Evolutionary conservation across 768 basidiomycete species (phyloP), one percentile per base, ranked within the genome.

Genomic region (Tylopilus intermedius): DNA sequence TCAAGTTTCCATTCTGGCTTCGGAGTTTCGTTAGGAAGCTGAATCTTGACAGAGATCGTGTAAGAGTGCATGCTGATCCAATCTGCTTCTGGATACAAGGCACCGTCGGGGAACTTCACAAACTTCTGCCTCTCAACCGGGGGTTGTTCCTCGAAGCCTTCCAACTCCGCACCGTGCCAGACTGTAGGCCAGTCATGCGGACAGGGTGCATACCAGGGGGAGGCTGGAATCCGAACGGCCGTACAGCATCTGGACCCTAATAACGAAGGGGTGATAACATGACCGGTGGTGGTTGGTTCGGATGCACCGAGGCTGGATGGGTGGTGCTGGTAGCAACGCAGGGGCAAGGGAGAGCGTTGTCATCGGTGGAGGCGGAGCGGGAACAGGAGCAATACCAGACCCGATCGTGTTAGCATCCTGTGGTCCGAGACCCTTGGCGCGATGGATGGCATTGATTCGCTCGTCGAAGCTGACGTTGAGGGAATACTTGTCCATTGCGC

Each of bases 371-470:
- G 83, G 79, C 38, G 83, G 86, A 35, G 78, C 80, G n/a, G 85
- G 82, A 11, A 83, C 82, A 45, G 91, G 89, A 1, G 89, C 90
- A 55, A 94, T 91, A 24, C 90, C 88, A 51, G 90, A 91, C 3
- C 91, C 91, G 49, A 92, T 90, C 2, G 86, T 88, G 56, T 85
- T 85, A 40, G 71, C 71, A 45, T 90, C 89, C 76, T 89, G 85
- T 47, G 85, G 88, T 58, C 88, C 86, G 30, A 95, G 80, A 71
- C 92, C 93, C 68, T 93, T 92, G 24, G 92, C 82, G 52, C 88
- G 88, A 71, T 96, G 94, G 53, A 98, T 93, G 45, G 94, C 92
- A 41, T 90, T 91, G 67, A 99, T 99, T 68, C 98, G 96, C 65
- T 97, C 94, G 72, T 97, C 93, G 67, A 98, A 86, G 67, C 93